Conservation (phyloP, 805 yeast species). For the Lipomyces orientalis region DNA sequence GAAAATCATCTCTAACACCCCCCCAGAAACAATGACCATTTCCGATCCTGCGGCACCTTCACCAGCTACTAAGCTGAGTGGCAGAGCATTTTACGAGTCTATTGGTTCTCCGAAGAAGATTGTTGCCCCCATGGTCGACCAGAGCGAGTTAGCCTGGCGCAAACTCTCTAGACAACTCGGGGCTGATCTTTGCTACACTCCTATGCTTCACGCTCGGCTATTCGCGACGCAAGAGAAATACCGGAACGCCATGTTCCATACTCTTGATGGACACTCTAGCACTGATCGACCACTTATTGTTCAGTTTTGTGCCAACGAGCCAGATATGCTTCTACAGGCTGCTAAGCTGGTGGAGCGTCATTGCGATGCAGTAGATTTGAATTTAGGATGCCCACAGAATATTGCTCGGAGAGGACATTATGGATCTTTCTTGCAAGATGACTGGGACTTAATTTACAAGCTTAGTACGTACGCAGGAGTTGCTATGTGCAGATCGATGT, state of each 20-base stretch:
- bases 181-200: conserved; percentile 92
- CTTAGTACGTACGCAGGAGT: conserved; percentile 45
- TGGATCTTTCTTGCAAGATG: conserved; percentile 96
- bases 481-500: not conserved
- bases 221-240: conserved; percentile 87
- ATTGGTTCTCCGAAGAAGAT: conserved; percentile 80
- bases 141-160: conserved; percentile 95
- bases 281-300: conserved; percentile 86
- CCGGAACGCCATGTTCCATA: conserved; percentile 63
- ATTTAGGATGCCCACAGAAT: conserved; percentile 98
- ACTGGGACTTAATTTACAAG: conserved; percentile 81
- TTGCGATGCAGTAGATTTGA: conserved; percentile 96
- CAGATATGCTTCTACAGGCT: conserved; percentile 79
- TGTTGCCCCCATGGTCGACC: conserved; percentile 99
- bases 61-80: conserved; percentile 49
- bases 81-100: conserved; percentile 70
- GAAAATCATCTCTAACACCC: not conserved
- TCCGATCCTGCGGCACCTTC: not conserved
- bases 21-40: not conserved
- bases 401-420: conserved; percentile 94
- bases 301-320: conserved; percentile 96
- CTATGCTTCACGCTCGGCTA: conserved; percentile 92
- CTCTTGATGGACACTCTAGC: conserved; percentile 70
- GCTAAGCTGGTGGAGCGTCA: conserved; percentile 78
- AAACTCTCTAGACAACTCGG: conserved; percentile 84